These are phyloP conservation scores for Fusarium metavorans DNA, from an alignment of 2,329 filamentous ascomycete genomes.

Conservation along the genomic window DNA sequence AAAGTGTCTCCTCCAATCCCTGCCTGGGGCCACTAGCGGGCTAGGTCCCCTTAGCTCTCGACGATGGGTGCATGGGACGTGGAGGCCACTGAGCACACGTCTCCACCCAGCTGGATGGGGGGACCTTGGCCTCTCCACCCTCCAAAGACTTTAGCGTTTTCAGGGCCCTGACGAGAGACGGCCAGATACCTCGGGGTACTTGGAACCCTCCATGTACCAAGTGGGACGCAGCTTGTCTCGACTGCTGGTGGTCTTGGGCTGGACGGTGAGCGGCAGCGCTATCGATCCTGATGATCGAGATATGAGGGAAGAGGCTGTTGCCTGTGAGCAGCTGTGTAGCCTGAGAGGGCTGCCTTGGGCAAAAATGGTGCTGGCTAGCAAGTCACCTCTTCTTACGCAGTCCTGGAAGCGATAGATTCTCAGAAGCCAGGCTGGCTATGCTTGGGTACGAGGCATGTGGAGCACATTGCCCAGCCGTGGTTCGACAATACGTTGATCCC, in stretches of 20 bases:
- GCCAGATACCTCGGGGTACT: slow-evolving; percentile 43
- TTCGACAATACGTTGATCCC: slow-evolving; percentile 44
- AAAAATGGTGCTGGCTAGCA: slow-evolving; percentile 6
- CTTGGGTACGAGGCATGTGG: slow-evolving; percentile 33
- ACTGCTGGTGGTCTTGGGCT: slow-evolving; percentile 29
- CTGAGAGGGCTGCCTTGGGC: slow-evolving; percentile 9
- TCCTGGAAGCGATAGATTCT: not conserved
- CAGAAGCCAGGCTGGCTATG: slow-evolving; percentile 15
- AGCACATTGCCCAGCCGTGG: slow-evolving; percentile 34
- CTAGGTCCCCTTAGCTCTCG: slow-evolving; percentile 31
- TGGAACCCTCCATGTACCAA: slow-evolving; percentile 26
- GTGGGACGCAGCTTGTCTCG: slow-evolving; percentile 36
- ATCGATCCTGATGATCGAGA: slow-evolving; percentile 29
- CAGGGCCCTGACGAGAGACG: slow-evolving; percentile 29
- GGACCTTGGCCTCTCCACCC: slow-evolving; percentile 34
- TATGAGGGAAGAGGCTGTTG: slow-evolving; percentile 24
- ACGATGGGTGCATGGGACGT: slow-evolving; percentile 37
- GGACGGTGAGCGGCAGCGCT: slow-evolving; percentile 33
- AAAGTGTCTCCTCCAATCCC: slow-evolving; percentile 27
- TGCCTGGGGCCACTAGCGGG: slow-evolving; percentile 25
- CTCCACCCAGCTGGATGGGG: slow-evolving; percentile 40
- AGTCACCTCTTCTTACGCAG: not conserved
- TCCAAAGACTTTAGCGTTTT: slow-evolving; percentile 41
- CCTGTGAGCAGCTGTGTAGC: slow-evolving; percentile 3
- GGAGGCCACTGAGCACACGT: slow-evolving; percentile 36